Conservation (phyloP, 1,139 yeast species). For the Suhomyces yuchorum region DNA sequence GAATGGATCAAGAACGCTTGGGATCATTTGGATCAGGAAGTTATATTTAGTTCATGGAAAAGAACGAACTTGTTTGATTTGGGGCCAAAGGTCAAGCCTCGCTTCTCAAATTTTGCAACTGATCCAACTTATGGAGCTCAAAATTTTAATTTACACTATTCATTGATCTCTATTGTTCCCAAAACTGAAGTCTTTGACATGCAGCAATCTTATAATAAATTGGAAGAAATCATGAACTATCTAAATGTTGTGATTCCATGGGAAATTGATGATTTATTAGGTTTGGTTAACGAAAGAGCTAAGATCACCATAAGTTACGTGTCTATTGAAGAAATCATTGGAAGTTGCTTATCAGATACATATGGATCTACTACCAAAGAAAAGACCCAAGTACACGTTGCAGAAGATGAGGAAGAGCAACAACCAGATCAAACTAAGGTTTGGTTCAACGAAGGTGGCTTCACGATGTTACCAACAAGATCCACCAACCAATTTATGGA, state of each 20-base stretch:
- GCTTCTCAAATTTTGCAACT: background rate
- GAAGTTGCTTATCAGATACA: constrained; percentile 57
- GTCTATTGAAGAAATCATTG: constrained; percentile 65
- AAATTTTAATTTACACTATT: constrained; percentile 1
- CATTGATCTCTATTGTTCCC: background rate
- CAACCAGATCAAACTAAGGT: constrained; percentile 1
- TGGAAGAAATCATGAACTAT: constrained; percentile 45
- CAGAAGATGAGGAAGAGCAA: constrained; percentile 1
- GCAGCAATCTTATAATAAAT: constrained; percentile 34
- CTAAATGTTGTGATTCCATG: constrained; percentile 56
- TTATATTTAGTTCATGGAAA: constrained; percentile 57
- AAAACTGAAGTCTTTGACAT: constrained; percentile 21
- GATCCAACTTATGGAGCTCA: background rate
- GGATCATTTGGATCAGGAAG: constrained; percentile 49
- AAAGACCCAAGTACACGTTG: constrained; percentile 5
- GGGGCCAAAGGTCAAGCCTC: constrained; percentile 1
- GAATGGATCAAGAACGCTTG: constrained; percentile 61
- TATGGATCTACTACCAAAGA: constrained; percentile 8
- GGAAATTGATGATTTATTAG: constrained; percentile 58
- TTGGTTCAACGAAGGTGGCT: constrained; percentile 8
- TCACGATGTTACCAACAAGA: background rate
- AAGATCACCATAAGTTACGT: constrained; percentile 55
- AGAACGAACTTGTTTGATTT: constrained; percentile 24
- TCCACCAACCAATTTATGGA: constrained; percentile 5
- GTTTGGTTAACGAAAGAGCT: constrained; percentile 59